Evolutionary conservation across 2,329 filamentous ascomycete species (phyloP).

Genomic region (Dryadomyces quercivorus): DNA sequence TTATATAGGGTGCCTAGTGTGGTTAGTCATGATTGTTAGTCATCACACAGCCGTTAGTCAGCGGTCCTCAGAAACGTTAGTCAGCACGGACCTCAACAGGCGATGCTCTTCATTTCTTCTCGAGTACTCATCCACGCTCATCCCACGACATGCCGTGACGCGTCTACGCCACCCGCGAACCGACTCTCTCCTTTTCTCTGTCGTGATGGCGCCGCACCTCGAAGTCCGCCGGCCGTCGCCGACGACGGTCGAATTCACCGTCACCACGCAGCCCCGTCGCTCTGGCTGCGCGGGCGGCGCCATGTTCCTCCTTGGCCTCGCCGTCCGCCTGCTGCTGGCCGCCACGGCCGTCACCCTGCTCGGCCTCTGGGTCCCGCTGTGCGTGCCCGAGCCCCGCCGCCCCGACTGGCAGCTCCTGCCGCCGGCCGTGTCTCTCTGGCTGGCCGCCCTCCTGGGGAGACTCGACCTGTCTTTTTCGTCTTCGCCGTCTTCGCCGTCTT

Average conservation of each 20-base stretch:
- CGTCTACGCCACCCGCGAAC: too few relatives aligned
- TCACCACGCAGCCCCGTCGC: slow-evolving; percentile 58
- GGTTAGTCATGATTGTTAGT: neutral
- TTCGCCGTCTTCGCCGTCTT: neutral
- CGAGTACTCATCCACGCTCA: too few relatives aligned
- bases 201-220: slow-evolving; percentile 57
- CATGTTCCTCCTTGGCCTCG: slow-evolving; percentile 29
- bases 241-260: slow-evolving; percentile 84
- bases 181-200: too few relatives aligned
- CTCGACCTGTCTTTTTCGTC: too few relatives aligned
- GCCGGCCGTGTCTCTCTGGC: too few relatives aligned
- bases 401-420: too few relatives aligned
- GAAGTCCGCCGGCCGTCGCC: slow-evolving; percentile 60
- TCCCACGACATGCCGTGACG: slow-evolving; percentile 4
- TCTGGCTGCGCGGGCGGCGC: slow-evolving; percentile 18
- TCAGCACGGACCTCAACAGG: too few relatives aligned
- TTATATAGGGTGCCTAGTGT: slow-evolving; percentile 5
- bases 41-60: too few relatives aligned
- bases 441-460: too few relatives aligned
- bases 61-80: too few relatives aligned
- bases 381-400: slow-evolving; percentile 4
- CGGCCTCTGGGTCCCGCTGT: slow-evolving; percentile 31
- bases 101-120: too few relatives aligned
- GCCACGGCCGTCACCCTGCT: slow-evolving; percentile 35
- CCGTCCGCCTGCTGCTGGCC: slow-evolving; percentile 29